A percentile compares a stretch with the other conserved stretches of the same genome.
Conservation (phyloP, 345 rosid species). For the Arabidopsis thaliana region DNA sequence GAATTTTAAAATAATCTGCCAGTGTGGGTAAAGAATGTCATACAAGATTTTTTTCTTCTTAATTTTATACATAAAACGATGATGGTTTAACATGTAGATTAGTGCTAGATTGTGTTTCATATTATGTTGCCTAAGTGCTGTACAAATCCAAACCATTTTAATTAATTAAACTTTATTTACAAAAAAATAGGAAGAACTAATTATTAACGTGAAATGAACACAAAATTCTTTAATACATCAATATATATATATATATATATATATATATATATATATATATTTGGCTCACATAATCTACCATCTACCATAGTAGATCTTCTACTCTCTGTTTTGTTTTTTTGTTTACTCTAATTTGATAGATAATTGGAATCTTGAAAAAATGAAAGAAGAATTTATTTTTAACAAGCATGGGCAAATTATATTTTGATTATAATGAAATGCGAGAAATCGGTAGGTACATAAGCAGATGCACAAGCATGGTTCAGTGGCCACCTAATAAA, state of each 20-base stretch:
- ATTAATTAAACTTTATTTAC: not conserved
- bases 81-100: not conserved
- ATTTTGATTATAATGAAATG: constrained; percentile 21
- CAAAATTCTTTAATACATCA: constrained; percentile 9
- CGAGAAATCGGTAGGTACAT: constrained; percentile 42
- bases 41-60: not conserved
- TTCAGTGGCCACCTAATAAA: constrained; percentile 33
- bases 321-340: not conserved
- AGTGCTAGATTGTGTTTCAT: not conserved
- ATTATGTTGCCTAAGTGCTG: not conserved
- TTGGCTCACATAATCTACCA: constrained; percentile 4
- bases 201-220: constrained; percentile 20
- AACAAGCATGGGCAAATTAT: constrained; percentile 31
- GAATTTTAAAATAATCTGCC: not conserved
- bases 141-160: not conserved
- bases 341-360: not conserved
- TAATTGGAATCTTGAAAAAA: not conserved
- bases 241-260: too few species aligned
- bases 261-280: not conserved
- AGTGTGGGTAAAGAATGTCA: not conserved
- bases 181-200: not conserved
- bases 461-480: constrained; percentile 37
- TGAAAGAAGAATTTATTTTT: not conserved
- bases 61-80: not conserved
- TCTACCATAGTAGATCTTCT: not conserved